phyloP scores from a whole-genome alignment of 345 rosid species.

The Trapa bicornis region DNA sequence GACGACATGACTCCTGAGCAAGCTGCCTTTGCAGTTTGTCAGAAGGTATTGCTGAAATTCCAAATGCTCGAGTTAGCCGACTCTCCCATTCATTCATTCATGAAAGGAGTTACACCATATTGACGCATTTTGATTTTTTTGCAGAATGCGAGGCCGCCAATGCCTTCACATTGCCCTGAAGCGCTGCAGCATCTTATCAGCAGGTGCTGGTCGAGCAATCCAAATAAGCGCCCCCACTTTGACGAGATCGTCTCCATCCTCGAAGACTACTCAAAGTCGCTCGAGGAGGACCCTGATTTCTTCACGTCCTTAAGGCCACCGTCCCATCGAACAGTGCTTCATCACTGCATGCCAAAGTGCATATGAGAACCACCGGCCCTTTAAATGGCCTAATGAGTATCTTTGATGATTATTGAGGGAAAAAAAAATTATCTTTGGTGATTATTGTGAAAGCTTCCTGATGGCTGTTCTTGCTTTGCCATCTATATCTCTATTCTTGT shows the following conservation, averaged over 20 bases:
- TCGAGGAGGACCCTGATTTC: constrained; percentile 41
- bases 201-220: constrained; percentile 60
- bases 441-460: neutral
- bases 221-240: constrained; percentile 45
- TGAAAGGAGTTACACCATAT: neutral
- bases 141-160: constrained; percentile 68
- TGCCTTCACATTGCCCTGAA: constrained; percentile 41
- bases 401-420: neutral
- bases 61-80: neutral
- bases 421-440: neutral
- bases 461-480: neutral
- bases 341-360: constrained; percentile 3
- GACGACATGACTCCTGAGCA: constrained; percentile 73
- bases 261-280: constrained; percentile 37
- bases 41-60: constrained; percentile 35
- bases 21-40: constrained; percentile 77
- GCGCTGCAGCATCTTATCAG: constrained; percentile 44
- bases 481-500: neutral
- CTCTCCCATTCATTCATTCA: neutral
- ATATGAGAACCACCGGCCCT: neutral
- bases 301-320: constrained; percentile 30
- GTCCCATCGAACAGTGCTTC: constrained; percentile 3
- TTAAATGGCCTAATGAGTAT: neutral
- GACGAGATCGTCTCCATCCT: constrained; percentile 43
- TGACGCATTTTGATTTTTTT: neutral